Base-by-base conservation (phyloP, 2,329 filamentous ascomycete genomes). In the Apiospora rasikravindrae region DNA sequence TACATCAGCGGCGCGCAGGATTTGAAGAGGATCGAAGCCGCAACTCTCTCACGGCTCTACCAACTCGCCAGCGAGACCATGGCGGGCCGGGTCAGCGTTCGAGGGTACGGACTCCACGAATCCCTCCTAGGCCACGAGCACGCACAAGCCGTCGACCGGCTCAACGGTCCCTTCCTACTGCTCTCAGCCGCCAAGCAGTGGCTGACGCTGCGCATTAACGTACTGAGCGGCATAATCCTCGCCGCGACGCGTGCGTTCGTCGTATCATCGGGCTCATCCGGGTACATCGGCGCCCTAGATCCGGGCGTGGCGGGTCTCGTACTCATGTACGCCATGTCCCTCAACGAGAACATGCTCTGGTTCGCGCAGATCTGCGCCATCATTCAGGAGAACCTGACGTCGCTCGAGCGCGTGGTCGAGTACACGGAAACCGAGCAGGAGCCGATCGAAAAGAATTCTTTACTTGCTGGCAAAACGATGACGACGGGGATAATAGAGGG, bases 1-100 rank as follows among this genome's bases (percentile, higher is more conserved):
- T 72, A 72, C 49, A 49, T 72, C n/a, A 47, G 69, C 19, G 70
- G 61, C 4, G 67, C 71, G 13, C 69, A 69, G 22, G 47, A 70
- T 19, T 11, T 72, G 24, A 61, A 66, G 13, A 64, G 53, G 16
- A 49, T 72, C 33, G 71, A 72, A 26, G 61, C 70, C 22, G 64
- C 51, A 1, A 64, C 70, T 16, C 49, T 51, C 37, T 67, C 53
- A 2, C 69, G 57, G 16, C 57, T 71, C 11, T 69, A 69, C 45
- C 29, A 40, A 10, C 69, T 47, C 13, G 24, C 67, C 19, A 11
- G 24, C 22, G 57, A 71, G 57, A 49, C 53, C 19, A 14, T 37
- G 24, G 57, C 22, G 8, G 69, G 69, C 42, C 22, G 64, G 1
- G 37, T 33, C 26, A 42, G 40, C 22, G 16, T 71, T 10, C 57